A percentile compares a stretch with the other conserved stretches of the same genome.
phyloP scores from a whole-genome alignment of 2,329 filamentous ascomycete genomes.

The Graphilbum ipis-grandicollis region DNA sequence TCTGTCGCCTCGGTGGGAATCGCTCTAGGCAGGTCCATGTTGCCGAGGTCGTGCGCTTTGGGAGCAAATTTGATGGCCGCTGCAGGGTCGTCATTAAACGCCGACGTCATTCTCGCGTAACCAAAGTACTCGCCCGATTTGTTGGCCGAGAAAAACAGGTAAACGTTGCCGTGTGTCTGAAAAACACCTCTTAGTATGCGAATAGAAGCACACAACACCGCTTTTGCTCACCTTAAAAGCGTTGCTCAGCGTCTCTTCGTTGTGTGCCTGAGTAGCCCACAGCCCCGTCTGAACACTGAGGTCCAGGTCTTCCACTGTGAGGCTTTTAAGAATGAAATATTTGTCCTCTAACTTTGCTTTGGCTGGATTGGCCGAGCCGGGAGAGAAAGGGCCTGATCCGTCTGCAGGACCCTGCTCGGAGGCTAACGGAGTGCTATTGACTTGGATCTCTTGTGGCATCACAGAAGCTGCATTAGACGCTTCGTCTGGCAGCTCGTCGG shows the following conservation, averaged over 20 bases:
- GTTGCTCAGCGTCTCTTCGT: slow-evolving; percentile 66
- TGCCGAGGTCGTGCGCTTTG: slow-evolving; percentile 38
- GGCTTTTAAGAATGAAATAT: slow-evolving; percentile 85
- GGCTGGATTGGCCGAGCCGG: too few species aligned
- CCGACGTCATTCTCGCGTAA: slow-evolving; percentile 77
- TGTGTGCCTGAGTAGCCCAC: slow-evolving; percentile 91
- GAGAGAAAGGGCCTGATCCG: too few species aligned
- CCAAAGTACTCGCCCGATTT: slow-evolving; percentile 96
- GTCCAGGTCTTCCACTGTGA: slow-evolving; percentile 81
- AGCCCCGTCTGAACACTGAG: slow-evolving; percentile 72
- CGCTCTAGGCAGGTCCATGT: slow-evolving; percentile 56
- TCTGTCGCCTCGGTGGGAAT: slow-evolving; percentile 66
- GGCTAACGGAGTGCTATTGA: too few species aligned
- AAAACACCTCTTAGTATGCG: slow-evolving; percentile 1
- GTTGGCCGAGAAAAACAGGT: slow-evolving; percentile 88
- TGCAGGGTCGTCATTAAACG: slow-evolving; percentile 60
- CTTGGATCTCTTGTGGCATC: too few species aligned
- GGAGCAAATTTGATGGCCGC: slow-evolving; percentile 54
- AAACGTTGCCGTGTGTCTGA: slow-evolving; percentile 67
- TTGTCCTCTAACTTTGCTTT: too few species aligned
- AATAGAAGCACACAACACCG: too few species aligned
- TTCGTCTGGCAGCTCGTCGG: background rate
- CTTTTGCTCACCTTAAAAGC: slow-evolving; percentile 56
- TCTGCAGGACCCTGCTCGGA: too few species aligned
- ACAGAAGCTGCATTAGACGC: too few species aligned